A percentile compares a stretch with the other conserved stretches of the same genome.
phyloP scores from a whole-genome alignment of 192 early-diverging fungal genomes.

The Entomortierella parvispora region DNA sequence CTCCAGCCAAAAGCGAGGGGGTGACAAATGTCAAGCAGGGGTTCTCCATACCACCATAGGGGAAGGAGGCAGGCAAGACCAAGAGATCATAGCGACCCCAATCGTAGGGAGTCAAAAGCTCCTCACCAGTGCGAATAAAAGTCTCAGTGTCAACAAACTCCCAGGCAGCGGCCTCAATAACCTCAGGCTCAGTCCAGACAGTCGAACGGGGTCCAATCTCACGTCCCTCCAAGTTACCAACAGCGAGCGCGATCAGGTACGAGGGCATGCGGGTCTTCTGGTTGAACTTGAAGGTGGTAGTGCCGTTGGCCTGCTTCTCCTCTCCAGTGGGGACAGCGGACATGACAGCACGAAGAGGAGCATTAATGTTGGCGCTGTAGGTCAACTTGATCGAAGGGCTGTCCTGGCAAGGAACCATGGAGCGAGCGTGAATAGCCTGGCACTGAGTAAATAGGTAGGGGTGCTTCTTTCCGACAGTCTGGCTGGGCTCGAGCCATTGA shows the following conservation, averaged over 20 bases:
- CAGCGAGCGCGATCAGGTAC: conserved; percentile 95
- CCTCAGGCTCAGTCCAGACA: conserved; percentile 97
- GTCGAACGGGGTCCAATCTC: conserved; percentile 91
- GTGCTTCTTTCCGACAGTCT: conserved; percentile 92
- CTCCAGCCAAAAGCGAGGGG: conserved; percentile 94
- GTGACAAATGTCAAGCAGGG: conserved; percentile 99
- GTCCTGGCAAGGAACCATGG: conserved; percentile 91
- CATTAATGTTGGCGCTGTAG: conserved; percentile 85
- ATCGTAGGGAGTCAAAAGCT: conserved; percentile 87
- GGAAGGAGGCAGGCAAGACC: conserved; percentile 87
- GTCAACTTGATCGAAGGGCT: conserved; percentile 88
- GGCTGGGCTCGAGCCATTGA: conserved; percentile 92
- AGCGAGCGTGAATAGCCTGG: conserved; percentile 95
- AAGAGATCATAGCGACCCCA: conserved; percentile 98
- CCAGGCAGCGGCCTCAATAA: conserved; percentile 89
- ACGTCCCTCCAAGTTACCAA: conserved; percentile 85
- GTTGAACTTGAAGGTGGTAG: conserved; percentile 79
- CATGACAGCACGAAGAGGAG: conserved; percentile 93
- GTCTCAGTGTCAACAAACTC: conserved; percentile 88
- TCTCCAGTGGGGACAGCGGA: conserved; percentile 82
- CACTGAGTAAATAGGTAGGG: conserved; percentile 99
- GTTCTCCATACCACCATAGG: conserved; percentile 97
- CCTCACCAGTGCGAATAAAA: conserved; percentile 74
- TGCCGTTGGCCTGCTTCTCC: conserved; percentile 58
- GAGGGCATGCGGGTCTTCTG: conserved; percentile 93